Percentiles rank a stretch among this genome's conserved stretches.
phyloP scores from a whole-genome alignment of 116 monocot genomes.

The Posidonia oceanica region DNA sequence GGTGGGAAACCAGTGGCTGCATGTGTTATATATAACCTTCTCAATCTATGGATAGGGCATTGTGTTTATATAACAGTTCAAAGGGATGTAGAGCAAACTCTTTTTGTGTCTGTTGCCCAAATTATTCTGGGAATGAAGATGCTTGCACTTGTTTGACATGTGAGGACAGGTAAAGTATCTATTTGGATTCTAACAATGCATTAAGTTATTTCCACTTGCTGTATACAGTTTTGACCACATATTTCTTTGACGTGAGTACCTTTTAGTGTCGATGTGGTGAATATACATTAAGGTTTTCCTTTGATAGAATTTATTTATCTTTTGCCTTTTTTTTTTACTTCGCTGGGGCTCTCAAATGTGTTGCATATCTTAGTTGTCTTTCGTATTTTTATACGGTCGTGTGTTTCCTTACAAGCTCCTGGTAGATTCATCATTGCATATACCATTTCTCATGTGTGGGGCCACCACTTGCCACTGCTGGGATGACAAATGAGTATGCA shows the following conservation, averaged over 20 bases:
- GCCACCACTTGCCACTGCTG: slow-evolving; percentile 23
- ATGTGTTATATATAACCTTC: slow-evolving; percentile 80
- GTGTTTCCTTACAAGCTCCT: background rate
- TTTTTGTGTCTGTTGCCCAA: slow-evolving; percentile 44
- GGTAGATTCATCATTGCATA: slow-evolving; percentile 13
- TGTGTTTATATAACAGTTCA: slow-evolving; percentile 31
- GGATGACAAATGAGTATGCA: slow-evolving; percentile 22
- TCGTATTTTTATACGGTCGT: no score
- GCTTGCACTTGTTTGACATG: slow-evolving; percentile 46
- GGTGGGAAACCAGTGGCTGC: slow-evolving; percentile 91
- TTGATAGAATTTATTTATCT: background rate
- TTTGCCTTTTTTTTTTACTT: background rate
- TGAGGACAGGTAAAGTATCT: slow-evolving; percentile 38
- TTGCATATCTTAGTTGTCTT: background rate
- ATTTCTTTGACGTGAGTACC: background rate
- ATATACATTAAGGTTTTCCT: background rate
- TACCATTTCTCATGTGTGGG: slow-evolving; percentile 59
- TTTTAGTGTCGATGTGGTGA: background rate
- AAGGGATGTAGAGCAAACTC: slow-evolving; percentile 13
- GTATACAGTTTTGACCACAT: background rate
- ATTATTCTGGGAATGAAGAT: slow-evolving; percentile 29
- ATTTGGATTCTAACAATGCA: background rate
- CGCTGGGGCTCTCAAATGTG: background rate
- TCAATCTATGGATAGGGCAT: slow-evolving; percentile 44
- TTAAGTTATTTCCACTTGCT: background rate